Percentiles rank a stretch among this genome's conserved stretches.
These are phyloP conservation scores for Litchi chinensis DNA, from an alignment of 345 rosid genomes.

Conservation along the genomic window DNA sequence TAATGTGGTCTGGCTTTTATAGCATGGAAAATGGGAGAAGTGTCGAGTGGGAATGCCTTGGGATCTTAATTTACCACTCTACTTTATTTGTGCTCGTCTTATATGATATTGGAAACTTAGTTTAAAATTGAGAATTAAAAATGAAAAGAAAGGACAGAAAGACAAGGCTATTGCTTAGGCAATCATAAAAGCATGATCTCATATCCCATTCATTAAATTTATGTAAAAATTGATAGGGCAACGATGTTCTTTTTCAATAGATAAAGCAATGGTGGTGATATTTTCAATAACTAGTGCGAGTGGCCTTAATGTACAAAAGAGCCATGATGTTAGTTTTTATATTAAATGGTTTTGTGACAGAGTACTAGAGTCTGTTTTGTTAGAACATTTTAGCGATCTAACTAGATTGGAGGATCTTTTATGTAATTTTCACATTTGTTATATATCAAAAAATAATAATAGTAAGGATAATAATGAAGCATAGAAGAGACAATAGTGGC, in stretches of 20 bases:
- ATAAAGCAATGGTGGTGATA: too few relatives aligned
- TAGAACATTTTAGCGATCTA: too few relatives aligned
- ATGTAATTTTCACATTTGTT: too few relatives aligned
- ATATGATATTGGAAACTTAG: conserved; percentile 29
- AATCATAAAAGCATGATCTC: not conserved
- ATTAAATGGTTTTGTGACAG: too few relatives aligned
- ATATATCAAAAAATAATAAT: too few relatives aligned
- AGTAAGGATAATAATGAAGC: not conserved
- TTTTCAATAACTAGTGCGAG: too few relatives aligned
- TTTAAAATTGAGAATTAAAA: not conserved
- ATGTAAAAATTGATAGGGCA: too few relatives aligned
- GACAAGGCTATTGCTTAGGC: conserved; percentile 2
- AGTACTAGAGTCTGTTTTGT: too few relatives aligned
- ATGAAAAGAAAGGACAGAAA: not conserved
- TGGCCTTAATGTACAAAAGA: too few relatives aligned
- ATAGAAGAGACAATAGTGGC: not conserved
- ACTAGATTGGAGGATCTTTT: too few relatives aligned
- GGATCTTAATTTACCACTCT: conserved; percentile 41
- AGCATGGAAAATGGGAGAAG: conserved; percentile 30
- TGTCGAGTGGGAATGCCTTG: conserved; percentile 23
- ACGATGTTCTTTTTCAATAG: too few relatives aligned
- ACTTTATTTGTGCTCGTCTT: conserved; percentile 30
- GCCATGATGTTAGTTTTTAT: too few relatives aligned
- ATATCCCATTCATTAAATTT: not conserved
- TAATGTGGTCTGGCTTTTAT: conserved; percentile 30